Evolutionary conservation across 148 eudicot genomes (phyloP), one percentile per base, ranked within the genome.

Genomic region (Cornus florida): DNA sequence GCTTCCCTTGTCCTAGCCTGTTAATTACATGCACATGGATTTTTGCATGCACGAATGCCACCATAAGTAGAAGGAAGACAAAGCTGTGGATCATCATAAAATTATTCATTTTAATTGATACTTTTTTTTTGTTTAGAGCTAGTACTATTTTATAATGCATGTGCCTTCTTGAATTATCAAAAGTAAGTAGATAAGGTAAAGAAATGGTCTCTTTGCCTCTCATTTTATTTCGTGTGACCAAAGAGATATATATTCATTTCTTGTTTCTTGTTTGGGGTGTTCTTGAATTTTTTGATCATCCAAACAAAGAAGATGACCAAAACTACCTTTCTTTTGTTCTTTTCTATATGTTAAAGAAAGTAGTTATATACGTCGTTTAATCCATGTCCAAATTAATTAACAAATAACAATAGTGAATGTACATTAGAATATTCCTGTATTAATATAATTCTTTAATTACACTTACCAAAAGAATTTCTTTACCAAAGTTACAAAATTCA

Each of bases 11-110:
- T 43, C 71, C 80, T 2, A 85, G 75, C 22, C 53, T 35, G 71
- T 85, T 85, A 1, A 46, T 78, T 24, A 82, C 75, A 5, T 78
- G 71, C 13, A 78, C 85, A 1, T 16, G 59, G 4, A 82, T 57
- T 66, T 23, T 69, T 6, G 78, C 73, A 41, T 41, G 2, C 46
- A 32, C 11, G 33, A 41, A 5, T 6, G 38, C 3, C 19, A 3
- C 8, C 10, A 66, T 14, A 9, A 66, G 14, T 10, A 28, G 0
- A 10, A 76, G 39, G 33, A 76, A 24, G 60, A 16, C 1, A 14
- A 75, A 7, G 33, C 20, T 41, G n/a, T 0, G 12, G 16, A 41
- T 2, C 46, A 41, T 41, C 46, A 6, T 41, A 0, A 41, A 13
- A 39, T 38, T 38, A 3, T 64, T 75, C 69, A 64, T 59, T 33